Base-by-base conservation (phyloP, 306 rosid species). In the Acacia confusa region DNA sequence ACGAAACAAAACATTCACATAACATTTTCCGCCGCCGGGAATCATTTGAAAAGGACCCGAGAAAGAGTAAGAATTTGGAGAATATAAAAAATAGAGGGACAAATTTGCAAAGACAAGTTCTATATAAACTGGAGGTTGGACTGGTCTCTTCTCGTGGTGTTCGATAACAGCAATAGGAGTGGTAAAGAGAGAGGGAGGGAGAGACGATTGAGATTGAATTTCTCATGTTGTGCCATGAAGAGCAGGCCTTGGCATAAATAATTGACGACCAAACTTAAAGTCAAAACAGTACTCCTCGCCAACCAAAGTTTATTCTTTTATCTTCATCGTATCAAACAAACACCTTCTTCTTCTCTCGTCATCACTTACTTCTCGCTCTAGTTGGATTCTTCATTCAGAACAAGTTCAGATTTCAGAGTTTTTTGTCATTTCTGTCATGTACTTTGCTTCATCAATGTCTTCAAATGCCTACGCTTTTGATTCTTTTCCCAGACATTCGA, bases 401-500 rank as follows among this genome's bases (percentile, higher is more conserved):
- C 8, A 36, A 36, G 40, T 36, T 36, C 40, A 47, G 19, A 47
- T 14, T 25, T 60, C 66, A 41, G 75, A 24, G 8, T 25, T 36
- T 36, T 36, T 6, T 1, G 16, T 40, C 73, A 24, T 38, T 55
- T 79, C 14, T 9, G 25, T 2, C 12, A 28, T 58, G 13, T 47
- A 47, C 52, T 17, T 22, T 75, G 81, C 80, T 41, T 73, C 76
- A 84, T 77, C 89, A 85, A 91, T 91, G 97, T 88, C 97, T 82
- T 85, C 97, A 65, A 87, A 94, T 87, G 83, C 90, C 74, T 91
- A 82, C 67, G 67, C 72, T 20, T 86, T 83, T 32, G 90, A 92
- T 65, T 81, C 89, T 61, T 77, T 55, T 83, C 67, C 53, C 19
- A 77, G 10, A 44, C 81, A 84, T 67, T 82, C 90, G 16, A 81